These are phyloP conservation scores for Gyromitra esculenta DNA, from an alignment of 2,329 filamentous ascomycete species.

Conservation along the genomic window DNA sequence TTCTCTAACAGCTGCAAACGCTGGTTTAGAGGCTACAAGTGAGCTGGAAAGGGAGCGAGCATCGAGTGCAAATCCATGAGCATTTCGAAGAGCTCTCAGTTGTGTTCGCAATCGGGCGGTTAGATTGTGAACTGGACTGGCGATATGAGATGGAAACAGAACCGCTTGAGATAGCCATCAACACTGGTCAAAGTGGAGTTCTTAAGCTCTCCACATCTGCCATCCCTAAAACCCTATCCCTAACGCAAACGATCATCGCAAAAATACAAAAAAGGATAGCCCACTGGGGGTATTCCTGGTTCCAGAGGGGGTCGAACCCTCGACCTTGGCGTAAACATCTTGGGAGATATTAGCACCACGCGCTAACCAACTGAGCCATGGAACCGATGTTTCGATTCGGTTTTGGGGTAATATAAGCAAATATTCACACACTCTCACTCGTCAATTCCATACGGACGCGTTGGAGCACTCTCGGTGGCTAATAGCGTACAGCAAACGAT, in stretches of 20 bases:
- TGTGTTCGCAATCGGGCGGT: constrained; percentile 3
- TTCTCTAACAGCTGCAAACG: background rate
- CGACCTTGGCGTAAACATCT: constrained; percentile 57
- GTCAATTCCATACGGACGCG: background rate
- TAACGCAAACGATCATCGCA: background rate
- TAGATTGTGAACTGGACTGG: background rate
- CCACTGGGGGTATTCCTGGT: constrained; percentile 15
- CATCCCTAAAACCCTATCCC: background rate
- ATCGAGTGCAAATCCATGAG: constrained; percentile 7
- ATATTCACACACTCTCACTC: constrained; percentile 35
- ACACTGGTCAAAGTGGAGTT: background rate
- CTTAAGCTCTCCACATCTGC: too few species aligned
- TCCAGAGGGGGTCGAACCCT: constrained; percentile 57
- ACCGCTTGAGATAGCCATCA: background rate
- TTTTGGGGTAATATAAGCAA: background rate
- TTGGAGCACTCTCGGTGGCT: too few species aligned
- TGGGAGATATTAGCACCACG: constrained; percentile 57
- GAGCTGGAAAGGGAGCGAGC: background rate
- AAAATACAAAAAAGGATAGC: constrained; percentile 10
- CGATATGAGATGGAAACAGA: background rate
- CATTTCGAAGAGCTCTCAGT: background rate
- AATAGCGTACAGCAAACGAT: too few species aligned
- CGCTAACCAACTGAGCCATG: constrained; percentile 58
- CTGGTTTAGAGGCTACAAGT: background rate
- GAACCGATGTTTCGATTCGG: constrained; percentile 19